Evolutionary conservation across 2,329 filamentous ascomycete species (phyloP).

Genomic region (Cladophialophora chaetospira): DNA sequence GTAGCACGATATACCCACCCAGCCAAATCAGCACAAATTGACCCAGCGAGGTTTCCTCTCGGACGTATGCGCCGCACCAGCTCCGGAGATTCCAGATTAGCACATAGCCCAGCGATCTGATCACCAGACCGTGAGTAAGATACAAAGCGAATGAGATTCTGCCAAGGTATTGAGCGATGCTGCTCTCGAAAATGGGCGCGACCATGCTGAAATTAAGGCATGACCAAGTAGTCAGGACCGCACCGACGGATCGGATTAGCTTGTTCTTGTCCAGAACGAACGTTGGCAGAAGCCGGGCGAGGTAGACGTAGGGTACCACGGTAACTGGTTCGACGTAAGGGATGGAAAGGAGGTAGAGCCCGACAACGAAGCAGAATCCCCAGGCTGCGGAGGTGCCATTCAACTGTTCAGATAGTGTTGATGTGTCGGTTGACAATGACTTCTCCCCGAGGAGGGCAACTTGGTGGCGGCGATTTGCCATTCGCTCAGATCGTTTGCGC

Average conservation of each 20-base stretch:
- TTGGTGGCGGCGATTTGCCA: not conserved
- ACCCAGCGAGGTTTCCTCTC: not conserved
- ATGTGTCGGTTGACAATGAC: not conserved
- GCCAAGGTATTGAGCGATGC: slow-evolving; percentile 35
- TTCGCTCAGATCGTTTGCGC: not conserved
- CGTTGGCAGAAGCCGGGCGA: slow-evolving; percentile 1
- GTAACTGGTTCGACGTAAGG: slow-evolving; percentile 4
- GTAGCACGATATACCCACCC: slow-evolving; percentile 44
- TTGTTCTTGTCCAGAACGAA: slow-evolving; percentile 17
- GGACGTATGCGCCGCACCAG: not conserved
- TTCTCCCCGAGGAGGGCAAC: not conserved
- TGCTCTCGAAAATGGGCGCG: slow-evolving; percentile 15
- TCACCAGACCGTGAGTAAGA: slow-evolving; percentile 32
- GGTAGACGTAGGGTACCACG: not conserved
- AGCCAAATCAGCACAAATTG: slow-evolving; percentile 27
- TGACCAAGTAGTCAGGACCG: slow-evolving; percentile 19
- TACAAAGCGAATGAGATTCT: slow-evolving; percentile 39
- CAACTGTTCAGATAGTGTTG: not conserved
- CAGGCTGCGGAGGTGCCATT: not conserved
- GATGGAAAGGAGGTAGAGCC: slow-evolving; percentile 20
- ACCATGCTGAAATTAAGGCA: slow-evolving; percentile 5
- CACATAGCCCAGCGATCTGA: slow-evolving; percentile 16
- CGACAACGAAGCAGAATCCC: slow-evolving; percentile 11
- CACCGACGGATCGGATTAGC: slow-evolving; percentile 15
- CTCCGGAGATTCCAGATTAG: slow-evolving; percentile 6